Base-by-base conservation (phyloP, 805 yeast genomes). In the Priceomyces medius region DNA sequence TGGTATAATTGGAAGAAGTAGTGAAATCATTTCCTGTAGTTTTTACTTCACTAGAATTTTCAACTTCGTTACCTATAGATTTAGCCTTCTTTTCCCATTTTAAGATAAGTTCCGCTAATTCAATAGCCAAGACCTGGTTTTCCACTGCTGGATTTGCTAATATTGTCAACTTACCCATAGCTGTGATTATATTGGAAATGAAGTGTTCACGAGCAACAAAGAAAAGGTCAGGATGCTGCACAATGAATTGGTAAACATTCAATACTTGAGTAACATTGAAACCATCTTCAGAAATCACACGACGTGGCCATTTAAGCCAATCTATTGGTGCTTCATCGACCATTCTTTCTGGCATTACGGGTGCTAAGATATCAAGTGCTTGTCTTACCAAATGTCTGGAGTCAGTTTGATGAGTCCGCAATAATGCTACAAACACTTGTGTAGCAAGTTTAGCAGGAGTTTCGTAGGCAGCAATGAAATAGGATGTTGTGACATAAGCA, bases 281-380 rank as follows among this genome's bases (percentile, higher is more conserved):
- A 0, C 93, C 91, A 55, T 89, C 95, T 56, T 95, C 98, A 2
- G 90, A 82, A 10, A 93, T 71, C 2, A 91, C 93, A 39, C 97
- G 75, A 49, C 97, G 81, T 0, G 97, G 96, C 90, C 96, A 89
- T 50, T 87, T 90, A 38, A 93, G 77, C 98, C 98, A 93, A 40
- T 71, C 73, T 45, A 74, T 68, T 6, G 80, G 76, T 4, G 77
- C 69, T 0, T 80, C 87, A 17, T 71, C 69, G 1, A 69, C 69
- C 63, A 85, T 76, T 39, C 95, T 71, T 41, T 74, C 73, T 2
- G 86, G 81, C 73, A 91, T 74, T 0, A 85, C 93, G 0, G 97
- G 96, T 0, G 97, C 97, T 14, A 93, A 67, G 3, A 86, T 68
- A 54, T 90, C 96, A 27, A 95, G 70, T 0, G 97, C 95, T 55